phyloP scores from a whole-genome alignment of 306 rosid genomes.

The Glycyrrhiza uralensis region DNA sequence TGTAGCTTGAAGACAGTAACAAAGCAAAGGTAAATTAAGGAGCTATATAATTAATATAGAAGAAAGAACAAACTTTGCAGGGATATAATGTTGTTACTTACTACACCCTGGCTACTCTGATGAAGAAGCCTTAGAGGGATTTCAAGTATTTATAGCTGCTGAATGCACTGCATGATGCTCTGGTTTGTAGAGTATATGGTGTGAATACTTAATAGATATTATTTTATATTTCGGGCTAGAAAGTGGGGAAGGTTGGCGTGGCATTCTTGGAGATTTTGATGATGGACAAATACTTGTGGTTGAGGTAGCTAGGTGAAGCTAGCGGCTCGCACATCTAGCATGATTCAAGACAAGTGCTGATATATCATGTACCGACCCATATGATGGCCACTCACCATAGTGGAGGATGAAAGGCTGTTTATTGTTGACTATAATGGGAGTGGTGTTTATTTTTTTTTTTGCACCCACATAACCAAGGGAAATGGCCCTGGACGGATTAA shows the following conservation, averaged over 20 bases:
- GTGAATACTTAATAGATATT: constrained; percentile 14
- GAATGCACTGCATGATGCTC: not conserved
- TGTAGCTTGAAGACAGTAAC: not conserved
- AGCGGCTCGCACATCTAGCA: not conserved
- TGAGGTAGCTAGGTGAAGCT: not conserved
- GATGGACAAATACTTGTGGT: constrained; percentile 34
- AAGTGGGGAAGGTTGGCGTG: constrained; percentile 25
- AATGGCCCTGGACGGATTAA: too few species aligned
- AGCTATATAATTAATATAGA: not conserved
- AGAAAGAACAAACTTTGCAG: not conserved
- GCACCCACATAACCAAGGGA: too few species aligned
- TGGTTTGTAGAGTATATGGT: not conserved
- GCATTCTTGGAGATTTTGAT: constrained; percentile 2
- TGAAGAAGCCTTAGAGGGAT: constrained; percentile 5
- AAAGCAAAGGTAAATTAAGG: not conserved
- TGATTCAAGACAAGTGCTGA: constrained; percentile 28
- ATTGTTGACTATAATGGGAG: too few species aligned
- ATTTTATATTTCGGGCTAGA: constrained; percentile 1
- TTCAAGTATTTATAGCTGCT: constrained; percentile 31
- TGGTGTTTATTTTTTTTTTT: too few species aligned
- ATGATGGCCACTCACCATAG: constrained; percentile 38
- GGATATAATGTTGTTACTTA: not conserved
- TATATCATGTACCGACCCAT: constrained; percentile 22
- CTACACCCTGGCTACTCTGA: too few species aligned
- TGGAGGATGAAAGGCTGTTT: constrained; percentile 33